Base-by-base conservation (phyloP, 306 rosid species). In the Boehmeria nivea region DNA sequence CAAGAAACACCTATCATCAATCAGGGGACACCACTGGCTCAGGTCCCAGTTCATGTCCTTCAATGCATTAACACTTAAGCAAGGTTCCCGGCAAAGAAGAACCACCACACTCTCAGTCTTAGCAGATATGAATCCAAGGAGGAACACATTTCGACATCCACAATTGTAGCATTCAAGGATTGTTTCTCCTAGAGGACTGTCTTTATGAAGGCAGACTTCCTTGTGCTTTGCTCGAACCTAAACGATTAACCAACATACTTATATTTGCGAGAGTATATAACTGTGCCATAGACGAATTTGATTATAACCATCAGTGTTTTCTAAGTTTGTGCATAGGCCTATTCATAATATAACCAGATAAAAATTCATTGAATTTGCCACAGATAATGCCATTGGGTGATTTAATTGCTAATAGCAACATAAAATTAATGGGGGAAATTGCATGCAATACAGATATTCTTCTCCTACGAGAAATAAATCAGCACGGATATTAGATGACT, bases 1-100 rank as follows among this genome's bases (percentile, higher is more conserved):
- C 77, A 93, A 67, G 81, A 93, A 93, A 73, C 99, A 93, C 78
- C 99, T 77, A 77, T 93, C 99, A 76, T 88, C 96, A 63, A 93
- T 93, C 80, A 93, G 78, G 64, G 99, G 99, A 59, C 96, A 93
- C 99, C 99, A 93, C 70, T 93, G 99, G 76, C 96, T 85, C 66
- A 93, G 81, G 75, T 93, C 99, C 99, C 99, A 93, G 71, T 93
- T 93, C 99, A 93, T 87, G 73, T 93, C 99, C 93, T 93, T 93
- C 81, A 93, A 77, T 43, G 99, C 99, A 88, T 93, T 93, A 49
- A 88, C 96, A 76, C 87, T 93, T 80, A 93, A 77, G 78, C 99
- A 93, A 69, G 99, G 99, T 66, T 93, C 99, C 25, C 99, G 81
- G 76, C 99, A 93, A 24, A 93, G 96, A 60, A 93, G 89, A 72